These are phyloP conservation scores for Talaromyces proteolyticus DNA, from an alignment of 495 filamentous ascomycete species.

Conservation along the genomic window DNA sequence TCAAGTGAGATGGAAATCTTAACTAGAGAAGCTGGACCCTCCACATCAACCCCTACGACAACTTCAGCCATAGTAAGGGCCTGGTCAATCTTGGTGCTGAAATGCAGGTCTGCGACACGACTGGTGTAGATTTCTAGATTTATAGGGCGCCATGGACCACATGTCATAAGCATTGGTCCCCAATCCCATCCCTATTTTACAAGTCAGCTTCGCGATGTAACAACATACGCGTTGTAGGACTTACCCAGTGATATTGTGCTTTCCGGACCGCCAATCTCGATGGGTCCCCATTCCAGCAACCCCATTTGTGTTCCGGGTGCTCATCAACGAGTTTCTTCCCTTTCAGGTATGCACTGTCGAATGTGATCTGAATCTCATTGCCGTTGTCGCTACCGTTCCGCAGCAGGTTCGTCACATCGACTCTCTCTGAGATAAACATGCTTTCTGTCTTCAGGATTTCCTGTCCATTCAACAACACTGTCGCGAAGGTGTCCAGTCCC, in stretches of 20 bases:
- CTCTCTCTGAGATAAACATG: slow-evolving; percentile 65
- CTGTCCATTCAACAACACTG: slow-evolving; percentile 57
- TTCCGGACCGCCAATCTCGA: slow-evolving; percentile 62
- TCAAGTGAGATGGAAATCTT: background rate
- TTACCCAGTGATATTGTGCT: slow-evolving; percentile 52
- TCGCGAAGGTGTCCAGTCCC: slow-evolving; percentile 69
- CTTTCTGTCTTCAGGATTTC: slow-evolving; percentile 59
- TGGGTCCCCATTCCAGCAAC: slow-evolving; percentile 61
- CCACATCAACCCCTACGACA: slow-evolving; percentile 44
- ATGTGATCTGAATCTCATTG: slow-evolving; percentile 26
- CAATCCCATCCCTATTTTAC: slow-evolving; percentile 88
- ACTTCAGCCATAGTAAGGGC: slow-evolving; percentile 36
- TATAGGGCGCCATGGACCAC: slow-evolving; percentile 68
- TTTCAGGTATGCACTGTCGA: slow-evolving; percentile 28
- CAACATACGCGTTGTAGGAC: too few relatives aligned
- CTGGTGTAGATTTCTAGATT: slow-evolving; percentile 57
- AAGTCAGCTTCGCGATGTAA: too few relatives aligned
- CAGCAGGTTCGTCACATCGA: slow-evolving; percentile 46
- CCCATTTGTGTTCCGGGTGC: slow-evolving; percentile 30
- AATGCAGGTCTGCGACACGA: slow-evolving; percentile 48
- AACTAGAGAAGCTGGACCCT: slow-evolving; percentile 20
- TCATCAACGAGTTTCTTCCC: slow-evolving; percentile 29
- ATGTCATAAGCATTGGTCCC: slow-evolving; percentile 65
- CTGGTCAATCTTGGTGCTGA: slow-evolving; percentile 33
- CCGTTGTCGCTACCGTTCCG: slow-evolving; percentile 28